phyloP scores from a whole-genome alignment of 768 basidiomycete species.

The Tricholoma flavovirens region DNA sequence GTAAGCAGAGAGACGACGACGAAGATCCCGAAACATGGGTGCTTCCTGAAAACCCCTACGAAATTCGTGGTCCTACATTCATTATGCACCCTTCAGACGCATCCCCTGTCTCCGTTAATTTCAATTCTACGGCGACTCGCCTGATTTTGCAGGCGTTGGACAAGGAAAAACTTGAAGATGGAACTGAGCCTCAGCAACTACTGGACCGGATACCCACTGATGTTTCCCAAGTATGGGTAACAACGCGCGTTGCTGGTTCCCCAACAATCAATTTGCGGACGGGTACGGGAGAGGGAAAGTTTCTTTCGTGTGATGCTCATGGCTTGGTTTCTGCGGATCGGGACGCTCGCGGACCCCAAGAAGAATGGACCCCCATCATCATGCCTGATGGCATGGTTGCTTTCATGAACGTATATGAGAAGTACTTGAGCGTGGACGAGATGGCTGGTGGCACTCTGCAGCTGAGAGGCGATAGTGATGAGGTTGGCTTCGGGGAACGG shows the following conservation, averaged over 20 bases:
- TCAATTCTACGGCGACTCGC: constrained; percentile 68
- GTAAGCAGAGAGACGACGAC: constrained; percentile 51
- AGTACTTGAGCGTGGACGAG: constrained; percentile 80
- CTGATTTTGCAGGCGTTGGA: constrained; percentile 63
- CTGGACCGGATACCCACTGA: constrained; percentile 72
- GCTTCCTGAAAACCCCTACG: constrained; percentile 57
- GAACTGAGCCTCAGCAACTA: constrained; percentile 36
- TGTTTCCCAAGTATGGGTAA: constrained; percentile 89
- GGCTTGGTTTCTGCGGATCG: constrained; percentile 80
- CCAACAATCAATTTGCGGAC: constrained; percentile 82
- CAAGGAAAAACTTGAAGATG: constrained; percentile 50
- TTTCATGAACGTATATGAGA: constrained; percentile 86
- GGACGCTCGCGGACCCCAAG: constrained; percentile 88
- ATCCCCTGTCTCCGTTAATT: constrained; percentile 69
- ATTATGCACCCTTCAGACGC: constrained; percentile 80
- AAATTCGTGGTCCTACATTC: constrained; percentile 87
- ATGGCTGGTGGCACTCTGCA: constrained; percentile 77
- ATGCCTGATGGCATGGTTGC: constrained; percentile 82
- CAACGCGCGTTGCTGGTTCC: constrained; percentile 79
- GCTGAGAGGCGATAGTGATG: constrained; percentile 79
- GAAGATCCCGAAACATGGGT: constrained; percentile 77
- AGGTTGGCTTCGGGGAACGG: constrained; percentile 78
- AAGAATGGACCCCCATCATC: constrained; percentile 88
- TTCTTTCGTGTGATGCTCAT: constrained; percentile 81
- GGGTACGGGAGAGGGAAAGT: constrained; percentile 85